A percentile compares a stretch with the other conserved stretches of the same genome.
phyloP scores from a whole-genome alignment of 2,329 filamentous ascomycete species.

The Apiospora saccharicola region DNA sequence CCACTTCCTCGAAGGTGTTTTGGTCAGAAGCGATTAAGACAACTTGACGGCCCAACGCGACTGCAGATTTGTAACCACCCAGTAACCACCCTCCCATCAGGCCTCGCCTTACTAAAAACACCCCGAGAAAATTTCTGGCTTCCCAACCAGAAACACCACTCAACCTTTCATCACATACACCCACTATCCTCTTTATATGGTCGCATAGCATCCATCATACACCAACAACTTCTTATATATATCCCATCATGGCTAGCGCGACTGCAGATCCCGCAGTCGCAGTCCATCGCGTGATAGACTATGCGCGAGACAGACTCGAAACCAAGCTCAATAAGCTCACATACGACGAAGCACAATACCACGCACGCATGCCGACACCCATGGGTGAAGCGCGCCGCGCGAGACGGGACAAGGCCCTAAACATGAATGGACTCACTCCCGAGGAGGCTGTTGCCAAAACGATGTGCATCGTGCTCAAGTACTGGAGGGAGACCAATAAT shows the following conservation, averaged over 20 bases:
- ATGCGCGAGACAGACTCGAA: neutral
- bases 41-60: neutral
- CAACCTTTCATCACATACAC: neutral
- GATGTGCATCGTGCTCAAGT: neutral
- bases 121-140: neutral
- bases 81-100: neutral
- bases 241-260: neutral
- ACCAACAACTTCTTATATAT: too few relatives aligned
- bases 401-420: neutral
- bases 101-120: neutral
- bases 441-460: neutral
- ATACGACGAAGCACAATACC: neutral
- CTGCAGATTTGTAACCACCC: neutral
- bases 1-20: neutral
- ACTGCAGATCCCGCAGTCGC: neutral
- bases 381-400: neutral
- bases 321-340: neutral
- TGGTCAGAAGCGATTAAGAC: neutral
- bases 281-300: neutral
- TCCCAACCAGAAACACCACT: neutral
- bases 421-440: neutral
- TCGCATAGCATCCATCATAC: too few relatives aligned
- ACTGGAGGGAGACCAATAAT: neutral
- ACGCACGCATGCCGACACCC: neutral
- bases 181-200: neutral